Evolutionary conservation across 495 filamentous ascomycete genomes (phyloP).

Genomic region (Neurospora sp.): DNA sequence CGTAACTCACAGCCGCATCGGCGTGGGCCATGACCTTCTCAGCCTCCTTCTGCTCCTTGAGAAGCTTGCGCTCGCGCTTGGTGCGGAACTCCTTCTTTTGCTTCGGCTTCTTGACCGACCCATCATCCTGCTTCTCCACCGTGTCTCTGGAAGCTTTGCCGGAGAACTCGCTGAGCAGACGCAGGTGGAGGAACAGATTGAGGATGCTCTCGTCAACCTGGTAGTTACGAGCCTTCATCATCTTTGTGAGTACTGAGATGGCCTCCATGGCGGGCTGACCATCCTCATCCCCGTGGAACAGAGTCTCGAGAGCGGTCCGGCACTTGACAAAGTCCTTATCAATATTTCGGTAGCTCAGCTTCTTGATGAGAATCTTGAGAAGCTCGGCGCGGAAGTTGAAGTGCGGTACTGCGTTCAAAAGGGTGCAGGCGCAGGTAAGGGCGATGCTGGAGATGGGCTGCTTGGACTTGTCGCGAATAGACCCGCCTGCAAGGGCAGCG

Average conservation of each 20-base stretch:
- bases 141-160: slow-evolving; percentile 67
- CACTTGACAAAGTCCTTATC: slow-evolving; percentile 73
- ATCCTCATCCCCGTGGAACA: slow-evolving; percentile 84
- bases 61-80: slow-evolving; percentile 43
- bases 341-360: slow-evolving; percentile 56
- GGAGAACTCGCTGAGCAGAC: slow-evolving; percentile 77
- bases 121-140: slow-evolving; percentile 49
- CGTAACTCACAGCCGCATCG: slow-evolving; percentile 79
- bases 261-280: slow-evolving; percentile 80
- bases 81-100: slow-evolving; percentile 51
- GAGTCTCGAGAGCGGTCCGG: slow-evolving; percentile 62
- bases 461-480: slow-evolving; percentile 33
- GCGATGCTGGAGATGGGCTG: slow-evolving; percentile 55
- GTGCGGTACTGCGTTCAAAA: slow-evolving; percentile 74
- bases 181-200: slow-evolving; percentile 84
- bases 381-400: slow-evolving; percentile 92
- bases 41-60: slow-evolving; percentile 73
- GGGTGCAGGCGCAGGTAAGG: slow-evolving; percentile 70
- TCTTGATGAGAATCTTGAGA: slow-evolving; percentile 74
- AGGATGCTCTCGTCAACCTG: slow-evolving; percentile 72
- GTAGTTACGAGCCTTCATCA: slow-evolving; percentile 84
- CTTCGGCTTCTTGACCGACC: slow-evolving; percentile 54
- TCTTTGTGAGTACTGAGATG: slow-evolving; percentile 74
- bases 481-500: slow-evolving; percentile 10
- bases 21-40: slow-evolving; percentile 92